Base-by-base conservation (phyloP, 306 rosid species). In the Rubus parviflorus region DNA sequence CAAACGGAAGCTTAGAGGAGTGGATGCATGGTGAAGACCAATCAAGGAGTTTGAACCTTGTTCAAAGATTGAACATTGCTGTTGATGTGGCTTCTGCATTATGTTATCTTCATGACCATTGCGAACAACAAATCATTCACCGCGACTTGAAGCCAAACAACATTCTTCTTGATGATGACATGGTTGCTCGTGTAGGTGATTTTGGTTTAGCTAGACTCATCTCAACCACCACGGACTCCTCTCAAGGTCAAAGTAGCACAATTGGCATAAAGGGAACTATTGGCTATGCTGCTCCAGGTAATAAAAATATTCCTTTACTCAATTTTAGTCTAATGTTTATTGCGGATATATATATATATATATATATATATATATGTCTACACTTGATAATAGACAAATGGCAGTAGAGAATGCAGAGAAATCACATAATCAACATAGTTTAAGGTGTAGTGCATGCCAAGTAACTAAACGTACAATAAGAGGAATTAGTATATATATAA, bases 61-160 rank as follows among this genome's bases (percentile, higher is more conserved):
- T 69, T 9, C 86, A 84, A 1, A 84, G 86, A 46, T 35, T 78
- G 8, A 78, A 78, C 41, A 60, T 84, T 69, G 75, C 22, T 4
- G 40, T 79, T 51, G 86, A 84, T 70, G 84, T 82, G 77, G 86
- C 86, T 14, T 79, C 64, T 74, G 90, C 85, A 23, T 38, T 84
- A 5, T 72, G 83, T 22, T 77, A 84, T 67, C 88, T 84, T 3
- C 88, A 87, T 37, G 64, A 82, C 30, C 45, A 35, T 23, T 84
- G 86, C 37, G 81, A 84, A 54, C 80, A 57, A 4, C 75, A 80
- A 7, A 58, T 84, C 12, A 85, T 87, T 42, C 90, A 87, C 35
- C 67, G 88, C 8, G 86, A 86, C 72, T n/a, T 83, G 54, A 86
- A 83, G 80, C 87, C 90, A 5, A 72, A 84, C 76, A 81, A 83